phyloP scores from a whole-genome alignment of 306 rosid species.

The Boehmeria nivea region DNA sequence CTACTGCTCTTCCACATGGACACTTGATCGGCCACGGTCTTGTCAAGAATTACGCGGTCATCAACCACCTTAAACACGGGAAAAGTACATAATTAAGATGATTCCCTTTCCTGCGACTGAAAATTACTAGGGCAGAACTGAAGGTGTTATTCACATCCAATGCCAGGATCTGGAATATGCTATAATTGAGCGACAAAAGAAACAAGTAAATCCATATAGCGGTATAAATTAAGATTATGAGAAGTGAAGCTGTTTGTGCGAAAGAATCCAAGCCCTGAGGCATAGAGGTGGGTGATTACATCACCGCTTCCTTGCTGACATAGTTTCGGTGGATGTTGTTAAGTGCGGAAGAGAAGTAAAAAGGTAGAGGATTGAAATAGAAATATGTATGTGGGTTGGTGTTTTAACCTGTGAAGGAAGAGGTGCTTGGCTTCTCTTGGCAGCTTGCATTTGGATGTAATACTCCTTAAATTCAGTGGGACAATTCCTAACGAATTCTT shows the following conservation, averaged over 20 bases:
- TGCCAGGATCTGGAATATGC: too few relatives aligned
- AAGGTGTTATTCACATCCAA: not conserved
- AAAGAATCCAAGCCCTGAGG: too few relatives aligned
- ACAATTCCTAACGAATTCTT: conserved; percentile 68
- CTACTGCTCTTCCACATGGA: conserved; percentile 77
- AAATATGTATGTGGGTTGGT: not conserved
- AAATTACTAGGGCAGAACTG: not conserved
- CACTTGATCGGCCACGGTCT: conserved; percentile 87
- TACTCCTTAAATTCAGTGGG: conserved; percentile 82
- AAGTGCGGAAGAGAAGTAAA: too few relatives aligned
- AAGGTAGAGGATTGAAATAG: too few relatives aligned
- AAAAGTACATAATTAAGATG: not conserved
- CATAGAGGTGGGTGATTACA: too few relatives aligned
- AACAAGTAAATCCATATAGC: too few relatives aligned
- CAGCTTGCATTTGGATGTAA: conserved; percentile 95
- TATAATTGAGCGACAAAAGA: too few relatives aligned
- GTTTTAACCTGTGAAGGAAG: conserved; percentile 94
- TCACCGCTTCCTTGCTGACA: too few relatives aligned
- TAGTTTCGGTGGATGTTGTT: too few relatives aligned
- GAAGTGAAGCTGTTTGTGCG: too few relatives aligned
- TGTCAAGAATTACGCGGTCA: conserved; percentile 77
- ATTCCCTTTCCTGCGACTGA: not conserved
- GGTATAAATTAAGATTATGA: too few relatives aligned
- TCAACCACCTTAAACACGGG: conserved; percentile 56
- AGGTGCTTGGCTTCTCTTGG: conserved; percentile 91